Base-by-base conservation (phyloP, 805 yeast species). In the Candida sithepensis region DNA sequence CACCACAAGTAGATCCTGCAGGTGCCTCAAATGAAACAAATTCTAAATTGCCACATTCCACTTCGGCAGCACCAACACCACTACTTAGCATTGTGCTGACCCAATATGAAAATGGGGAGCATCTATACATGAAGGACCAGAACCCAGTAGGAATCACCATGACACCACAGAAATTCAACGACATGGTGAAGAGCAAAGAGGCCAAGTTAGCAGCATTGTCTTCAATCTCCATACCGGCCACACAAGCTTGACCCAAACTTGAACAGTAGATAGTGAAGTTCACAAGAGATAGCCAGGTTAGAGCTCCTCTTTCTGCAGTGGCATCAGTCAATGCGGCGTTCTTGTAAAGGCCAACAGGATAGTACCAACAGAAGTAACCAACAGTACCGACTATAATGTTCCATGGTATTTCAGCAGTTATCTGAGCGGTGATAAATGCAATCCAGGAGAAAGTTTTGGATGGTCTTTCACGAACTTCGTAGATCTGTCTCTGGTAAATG, bases 61-160 rank as follows among this genome's bases (percentile, higher is more conserved):
- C 78, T 0, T 56, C 45, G 7, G 70, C 68, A 49, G 73, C 73
- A 40, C 82, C 84, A 54, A 83, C 66, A 52, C 82, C 86, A 44
- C 77, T 69, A 37, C 80, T 66, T 46, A 84, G 62, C 56, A 79
- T 64, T 39, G 80, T 82, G 18, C 73, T 68, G 45, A 85, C 69
- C 68, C 84, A 73, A 56, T 85, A 86, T 1, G 89, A 82, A 52
- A 84, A 69, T 16, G 94, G 92, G 21, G 84, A 79, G 18, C 72
- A 76, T 61, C 90, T 73, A 72, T 84, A 85, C 88, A 85, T 82
- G 73, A 84, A 85, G 39, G 76, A 70, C 90, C 91, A 80, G 73
- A 87, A 87, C n/a, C 88, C 81, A 18, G 70, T 60, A 39, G 81
- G 77, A 21, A 78, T 70, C 14, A 78, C 81, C 69, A 87, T 69